Evolutionary conservation across 306 rosid genomes (phyloP).

Genomic region (Comarum palustre): DNA sequence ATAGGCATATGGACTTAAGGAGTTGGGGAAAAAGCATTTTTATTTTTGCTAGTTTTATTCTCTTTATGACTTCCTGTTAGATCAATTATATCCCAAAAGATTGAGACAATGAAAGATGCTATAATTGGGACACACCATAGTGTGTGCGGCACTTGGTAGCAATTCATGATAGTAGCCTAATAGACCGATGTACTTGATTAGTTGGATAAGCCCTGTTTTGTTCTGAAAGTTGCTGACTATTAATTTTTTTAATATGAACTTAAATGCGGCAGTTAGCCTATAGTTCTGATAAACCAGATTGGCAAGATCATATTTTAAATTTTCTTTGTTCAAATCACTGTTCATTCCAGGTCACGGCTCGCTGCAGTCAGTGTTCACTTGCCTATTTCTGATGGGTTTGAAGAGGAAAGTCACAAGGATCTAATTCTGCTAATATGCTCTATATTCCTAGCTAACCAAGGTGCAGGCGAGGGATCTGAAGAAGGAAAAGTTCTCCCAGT

Average conservation of each 20-base stretch:
- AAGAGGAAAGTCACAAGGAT: slow-evolving; percentile 46
- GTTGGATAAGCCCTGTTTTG: background rate
- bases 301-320: background rate
- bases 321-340: background rate
- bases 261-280: background rate
- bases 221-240: background rate
- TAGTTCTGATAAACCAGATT: background rate
- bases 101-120: background rate
- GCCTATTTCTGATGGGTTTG: slow-evolving; percentile 40
- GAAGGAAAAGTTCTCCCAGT: slow-evolving; percentile 55
- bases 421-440: slow-evolving; percentile 64
- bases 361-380: slow-evolving; percentile 48
- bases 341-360: slow-evolving; percentile 46
- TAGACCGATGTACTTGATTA: background rate
- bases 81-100: background rate
- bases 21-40: background rate
- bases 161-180: background rate
- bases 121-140: background rate
- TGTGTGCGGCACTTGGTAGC: background rate
- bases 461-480: slow-evolving; percentile 65
- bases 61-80: too few species aligned
- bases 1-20: background rate
- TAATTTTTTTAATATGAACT: too few species aligned
- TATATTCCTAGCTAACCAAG: slow-evolving; percentile 88
- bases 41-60: background rate